Evolutionary conservation across 768 basidiomycete genomes (phyloP).

Genomic region (Cystofilobasidium macerans): DNA sequence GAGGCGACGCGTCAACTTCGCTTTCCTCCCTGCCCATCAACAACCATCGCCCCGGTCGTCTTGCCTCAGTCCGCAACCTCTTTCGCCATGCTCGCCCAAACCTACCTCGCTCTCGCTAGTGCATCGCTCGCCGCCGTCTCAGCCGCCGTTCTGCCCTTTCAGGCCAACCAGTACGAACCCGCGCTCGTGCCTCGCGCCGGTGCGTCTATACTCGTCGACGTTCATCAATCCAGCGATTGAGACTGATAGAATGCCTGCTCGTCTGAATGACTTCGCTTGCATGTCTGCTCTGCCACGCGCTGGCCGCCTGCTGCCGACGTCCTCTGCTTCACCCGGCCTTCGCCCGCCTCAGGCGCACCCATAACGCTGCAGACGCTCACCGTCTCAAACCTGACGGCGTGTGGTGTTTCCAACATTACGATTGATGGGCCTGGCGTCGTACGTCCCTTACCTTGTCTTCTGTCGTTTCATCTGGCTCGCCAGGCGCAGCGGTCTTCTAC

Average conservation of each 20-base stretch:
- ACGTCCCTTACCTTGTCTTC: not conserved
- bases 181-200: not conserved
- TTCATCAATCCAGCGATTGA: too few species aligned
- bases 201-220: not conserved
- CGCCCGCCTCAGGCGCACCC: constrained; percentile 7
- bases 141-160: not conserved
- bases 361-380: constrained; percentile 8
- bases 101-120: not conserved
- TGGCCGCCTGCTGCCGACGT: not conserved
- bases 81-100: not conserved
- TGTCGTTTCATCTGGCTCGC: too few species aligned
- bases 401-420: constrained; percentile 25
- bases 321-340: not conserved
- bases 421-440: constrained; percentile 19
- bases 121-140: not conserved
- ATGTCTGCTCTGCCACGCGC: not conserved
- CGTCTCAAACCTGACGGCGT: constrained; percentile 17
- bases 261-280: not conserved
- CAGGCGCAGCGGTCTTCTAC: too few species aligned
- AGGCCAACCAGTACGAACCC: not conserved
- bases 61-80: not conserved
- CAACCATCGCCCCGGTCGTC: not conserved
- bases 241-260: too few species aligned
- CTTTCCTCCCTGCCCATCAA: not conserved
- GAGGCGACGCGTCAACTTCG: not conserved